Evolutionary conservation across 768 basidiomycete species (phyloP).

Genomic region (Hypholoma fasciculare): DNA sequence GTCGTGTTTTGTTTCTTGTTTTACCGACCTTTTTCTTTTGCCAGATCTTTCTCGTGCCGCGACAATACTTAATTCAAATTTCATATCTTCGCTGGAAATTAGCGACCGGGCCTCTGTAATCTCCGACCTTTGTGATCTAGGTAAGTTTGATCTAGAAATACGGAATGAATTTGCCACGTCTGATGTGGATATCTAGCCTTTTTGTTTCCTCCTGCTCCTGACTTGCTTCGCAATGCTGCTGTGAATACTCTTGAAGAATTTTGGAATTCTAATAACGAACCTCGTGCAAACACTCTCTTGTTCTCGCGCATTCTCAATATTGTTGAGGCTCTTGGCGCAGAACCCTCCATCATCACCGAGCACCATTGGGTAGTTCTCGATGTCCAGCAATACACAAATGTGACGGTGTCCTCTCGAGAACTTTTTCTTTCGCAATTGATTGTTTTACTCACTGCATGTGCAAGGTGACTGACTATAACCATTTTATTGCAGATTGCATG

Average conservation of each 20-base stretch:
- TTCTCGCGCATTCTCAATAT: constrained; percentile 33
- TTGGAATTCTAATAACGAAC: constrained; percentile 11
- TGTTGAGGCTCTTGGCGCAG: constrained; percentile 48
- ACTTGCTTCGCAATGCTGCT: constrained; percentile 11
- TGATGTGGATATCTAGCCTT: constrained; percentile 1
- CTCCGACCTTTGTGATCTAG: constrained; percentile 16
- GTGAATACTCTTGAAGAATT: constrained; percentile 11
- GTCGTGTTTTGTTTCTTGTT: neutral
- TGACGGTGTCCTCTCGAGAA: constrained; percentile 25
- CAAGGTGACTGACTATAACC: constrained; percentile 37
- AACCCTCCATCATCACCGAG: constrained; percentile 27
- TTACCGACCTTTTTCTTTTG: neutral
- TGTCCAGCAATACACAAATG: neutral
- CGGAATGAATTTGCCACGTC: neutral
- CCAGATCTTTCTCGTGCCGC: constrained; percentile 41
- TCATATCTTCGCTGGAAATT: constrained; percentile 33
- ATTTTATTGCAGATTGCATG: neutral
- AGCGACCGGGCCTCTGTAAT: constrained; percentile 21
- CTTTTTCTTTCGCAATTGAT: constrained; percentile 41
- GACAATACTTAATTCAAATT: constrained; percentile 42
- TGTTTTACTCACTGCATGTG: constrained; percentile 39
- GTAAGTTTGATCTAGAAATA: constrained; percentile 9
- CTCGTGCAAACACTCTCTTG: constrained; percentile 26
- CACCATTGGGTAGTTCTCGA: constrained; percentile 4
- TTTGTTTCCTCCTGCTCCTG: constrained; percentile 3